phyloP scores from a whole-genome alignment of 1,284 basidiomycete species.

The Ceratobasidium sp. region DNA sequence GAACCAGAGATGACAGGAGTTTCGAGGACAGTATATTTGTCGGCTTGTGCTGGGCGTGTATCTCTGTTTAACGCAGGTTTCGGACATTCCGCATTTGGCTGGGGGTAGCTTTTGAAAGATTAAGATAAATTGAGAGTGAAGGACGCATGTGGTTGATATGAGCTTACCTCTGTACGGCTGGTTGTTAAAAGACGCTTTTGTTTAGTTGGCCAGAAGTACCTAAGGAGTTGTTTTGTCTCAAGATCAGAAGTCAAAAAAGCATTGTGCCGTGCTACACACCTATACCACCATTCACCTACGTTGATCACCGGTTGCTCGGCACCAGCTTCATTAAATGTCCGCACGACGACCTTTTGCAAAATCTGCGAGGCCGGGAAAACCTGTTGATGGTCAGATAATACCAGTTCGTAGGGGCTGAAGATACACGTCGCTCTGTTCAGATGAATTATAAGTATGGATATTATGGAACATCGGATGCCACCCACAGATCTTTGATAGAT shows the following conservation, averaged over 20 bases:
- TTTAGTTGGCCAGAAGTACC: slow-evolving; percentile 33
- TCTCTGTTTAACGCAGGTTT: slow-evolving; percentile 10
- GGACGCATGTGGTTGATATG: not conserved
- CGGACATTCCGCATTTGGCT: slow-evolving; percentile 1
- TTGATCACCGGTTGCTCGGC: slow-evolving; percentile 18
- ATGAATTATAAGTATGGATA: not conserved
- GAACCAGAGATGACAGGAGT: slow-evolving; percentile 26
- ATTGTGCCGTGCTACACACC: not conserved
- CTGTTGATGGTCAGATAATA: slow-evolving; percentile 24
- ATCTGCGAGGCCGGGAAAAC: slow-evolving; percentile 18
- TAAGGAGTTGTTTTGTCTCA: not conserved
- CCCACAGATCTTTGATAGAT: slow-evolving; percentile 20
- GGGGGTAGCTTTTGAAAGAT: not conserved
- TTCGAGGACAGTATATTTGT: slow-evolving; percentile 33
- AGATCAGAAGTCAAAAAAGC: not conserved
- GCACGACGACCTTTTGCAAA: slow-evolving; percentile 7
- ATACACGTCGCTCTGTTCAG: slow-evolving; percentile 2
- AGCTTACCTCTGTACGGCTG: not conserved
- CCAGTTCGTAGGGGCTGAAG: slow-evolving; percentile 13
- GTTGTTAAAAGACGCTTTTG: not conserved
- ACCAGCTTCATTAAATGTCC: slow-evolving; percentile 2
- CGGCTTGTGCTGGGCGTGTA: slow-evolving; percentile 5
- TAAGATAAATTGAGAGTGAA: not conserved
- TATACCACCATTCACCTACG: slow-evolving; percentile 23
- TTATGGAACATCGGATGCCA: not conserved